A percentile compares a stretch with the other conserved stretches of the same genome.
phyloP scores from a whole-genome alignment of 352 stramenopile genomes.

The Lagenidium sp. region DNA sequence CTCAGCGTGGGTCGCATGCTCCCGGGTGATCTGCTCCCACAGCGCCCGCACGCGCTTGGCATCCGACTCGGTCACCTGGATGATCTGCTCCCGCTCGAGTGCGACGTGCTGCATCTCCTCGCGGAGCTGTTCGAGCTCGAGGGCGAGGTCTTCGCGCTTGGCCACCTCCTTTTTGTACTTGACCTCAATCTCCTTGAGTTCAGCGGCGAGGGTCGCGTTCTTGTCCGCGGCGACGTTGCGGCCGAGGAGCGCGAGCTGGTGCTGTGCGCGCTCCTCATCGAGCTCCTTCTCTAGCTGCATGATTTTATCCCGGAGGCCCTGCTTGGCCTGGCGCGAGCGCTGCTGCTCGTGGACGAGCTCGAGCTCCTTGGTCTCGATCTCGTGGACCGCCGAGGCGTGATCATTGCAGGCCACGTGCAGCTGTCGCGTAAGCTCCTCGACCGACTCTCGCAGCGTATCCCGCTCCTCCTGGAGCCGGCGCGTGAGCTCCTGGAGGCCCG shows the following conservation, averaged over 20 bases:
- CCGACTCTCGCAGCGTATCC: conserved; percentile 29
- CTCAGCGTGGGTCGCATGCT: conserved; percentile 54
- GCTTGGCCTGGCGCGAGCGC: conserved; percentile 32
- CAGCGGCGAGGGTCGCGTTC: conserved; percentile 28
- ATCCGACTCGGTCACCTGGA: conserved; percentile 62
- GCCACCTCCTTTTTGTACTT: conserved; percentile 56
- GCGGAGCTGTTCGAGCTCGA: conserved; percentile 33
- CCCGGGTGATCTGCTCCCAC: conserved; percentile 64
- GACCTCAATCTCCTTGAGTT: conserved; percentile 41
- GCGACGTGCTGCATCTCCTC: conserved; percentile 34
- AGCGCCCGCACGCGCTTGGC: conserved; percentile 63
- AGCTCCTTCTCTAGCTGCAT: conserved; percentile 49
- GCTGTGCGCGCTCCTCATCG: conserved; percentile 39
- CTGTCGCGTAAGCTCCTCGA: conserved; percentile 40
- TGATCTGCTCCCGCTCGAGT: conserved; percentile 42
- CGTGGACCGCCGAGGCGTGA: conserved; percentile 35
- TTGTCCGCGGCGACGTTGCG: conserved; percentile 46
- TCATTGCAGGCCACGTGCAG: conserved; percentile 30
- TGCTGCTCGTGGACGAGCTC: conserved; percentile 64
- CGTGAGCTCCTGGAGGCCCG: conserved; percentile 44
- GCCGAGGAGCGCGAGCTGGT: conserved; percentile 40
- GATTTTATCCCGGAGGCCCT: conserved; percentile 36
- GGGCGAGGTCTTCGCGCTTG: conserved; percentile 44
- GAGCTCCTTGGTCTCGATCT: conserved; percentile 52
- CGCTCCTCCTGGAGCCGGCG: conserved; percentile 50